phyloP scores from a whole-genome alignment of 2,329 filamentous ascomycete species.

The Corynespora cassiicola region DNA sequence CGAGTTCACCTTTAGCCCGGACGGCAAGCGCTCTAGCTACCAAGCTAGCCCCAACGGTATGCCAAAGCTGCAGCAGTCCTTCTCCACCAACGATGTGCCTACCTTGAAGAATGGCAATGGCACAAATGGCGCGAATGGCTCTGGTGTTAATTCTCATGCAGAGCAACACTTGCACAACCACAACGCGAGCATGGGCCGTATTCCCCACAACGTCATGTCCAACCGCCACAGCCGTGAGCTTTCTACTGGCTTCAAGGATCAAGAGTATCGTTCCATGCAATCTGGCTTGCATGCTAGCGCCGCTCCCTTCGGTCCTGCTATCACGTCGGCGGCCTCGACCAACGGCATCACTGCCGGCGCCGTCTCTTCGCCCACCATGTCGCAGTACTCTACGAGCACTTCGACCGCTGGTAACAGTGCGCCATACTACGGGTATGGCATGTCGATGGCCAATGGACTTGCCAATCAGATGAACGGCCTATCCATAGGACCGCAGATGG shows the following conservation, averaged over 20 bases:
- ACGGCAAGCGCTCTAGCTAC: conserved; percentile 51
- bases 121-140: conserved; percentile 45
- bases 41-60: conserved; percentile 68
- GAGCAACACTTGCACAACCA: conserved; percentile 71
- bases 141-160: conserved; percentile 57
- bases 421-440: conserved; percentile 61
- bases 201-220: conserved; percentile 70
- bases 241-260: conserved; percentile 55
- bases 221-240: conserved; percentile 78
- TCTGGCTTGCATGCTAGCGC: conserved; percentile 82
- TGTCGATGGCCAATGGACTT: conserved; percentile 70
- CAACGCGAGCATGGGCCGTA: conserved; percentile 81
- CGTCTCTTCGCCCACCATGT: conserved; percentile 37
- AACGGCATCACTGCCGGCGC: conserved; percentile 26
- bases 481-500: conserved; percentile 50
- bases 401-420: conserved; percentile 18
- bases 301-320: conserved; percentile 75
- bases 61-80: conserved; percentile 84
- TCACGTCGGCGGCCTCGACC: conserved; percentile 43
- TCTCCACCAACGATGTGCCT: conserved; percentile 87
- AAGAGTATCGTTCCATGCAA: conserved; percentile 65
- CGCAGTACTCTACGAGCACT: conserved; percentile 36
- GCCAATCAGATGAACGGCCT: conserved; percentile 75
- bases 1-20: conserved; percentile 51
- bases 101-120: conserved; percentile 76